Conservation (phyloP, 2,329 filamentous ascomycete genomes). For the Ophiognomonia clavigignenti-juglandacearum region DNA sequence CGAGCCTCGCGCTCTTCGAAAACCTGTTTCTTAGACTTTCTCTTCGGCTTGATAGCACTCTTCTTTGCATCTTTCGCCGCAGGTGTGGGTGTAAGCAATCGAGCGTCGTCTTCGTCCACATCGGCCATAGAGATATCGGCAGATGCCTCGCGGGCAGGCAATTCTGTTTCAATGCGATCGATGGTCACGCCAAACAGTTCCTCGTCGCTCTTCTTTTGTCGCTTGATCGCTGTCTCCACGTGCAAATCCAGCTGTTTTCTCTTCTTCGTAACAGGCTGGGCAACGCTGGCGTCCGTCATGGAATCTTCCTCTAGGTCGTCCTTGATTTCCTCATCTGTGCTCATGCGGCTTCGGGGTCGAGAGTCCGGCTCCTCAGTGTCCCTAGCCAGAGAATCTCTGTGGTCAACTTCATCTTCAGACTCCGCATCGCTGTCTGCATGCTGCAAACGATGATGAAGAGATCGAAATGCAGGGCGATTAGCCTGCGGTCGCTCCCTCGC, state of each 20-base stretch:
- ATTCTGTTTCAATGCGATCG: slow-evolving; percentile 46
- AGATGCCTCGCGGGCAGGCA: slow-evolving; percentile 40
- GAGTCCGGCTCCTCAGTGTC: slow-evolving; percentile 87
- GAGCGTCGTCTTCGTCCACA: slow-evolving; percentile 41
- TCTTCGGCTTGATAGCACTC: slow-evolving; percentile 55
- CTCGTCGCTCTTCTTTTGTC: slow-evolving; percentile 74
- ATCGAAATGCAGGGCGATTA: slow-evolving; percentile 61
- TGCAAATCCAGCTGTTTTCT: slow-evolving; percentile 70
- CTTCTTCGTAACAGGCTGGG: slow-evolving; percentile 54
- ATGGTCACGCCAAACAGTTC: slow-evolving; percentile 67
- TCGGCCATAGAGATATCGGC: slow-evolving; percentile 46
- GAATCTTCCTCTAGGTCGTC: slow-evolving; percentile 58
- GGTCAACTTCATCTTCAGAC: slow-evolving; percentile 75
- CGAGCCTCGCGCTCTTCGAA: slow-evolving; percentile 62
- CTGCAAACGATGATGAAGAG: slow-evolving; percentile 75
- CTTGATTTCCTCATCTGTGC: slow-evolving; percentile 54
- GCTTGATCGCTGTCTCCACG: slow-evolving; percentile 67
- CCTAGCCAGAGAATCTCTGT: slow-evolving; percentile 54
- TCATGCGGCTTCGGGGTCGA: slow-evolving; percentile 70
- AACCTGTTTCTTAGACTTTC: slow-evolving; percentile 73
- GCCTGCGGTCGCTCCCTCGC: slow-evolving; percentile 58
- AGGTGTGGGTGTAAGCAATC: slow-evolving; percentile 41
- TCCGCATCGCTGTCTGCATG: slow-evolving; percentile 71
- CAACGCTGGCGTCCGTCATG: slow-evolving; percentile 69
- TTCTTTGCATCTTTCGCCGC: slow-evolving; percentile 52